Percentiles rank a stretch among this genome's conserved stretches.
phyloP scores from a whole-genome alignment of 495 filamentous ascomycete species.

The Aspergillus nidulans region DNA sequence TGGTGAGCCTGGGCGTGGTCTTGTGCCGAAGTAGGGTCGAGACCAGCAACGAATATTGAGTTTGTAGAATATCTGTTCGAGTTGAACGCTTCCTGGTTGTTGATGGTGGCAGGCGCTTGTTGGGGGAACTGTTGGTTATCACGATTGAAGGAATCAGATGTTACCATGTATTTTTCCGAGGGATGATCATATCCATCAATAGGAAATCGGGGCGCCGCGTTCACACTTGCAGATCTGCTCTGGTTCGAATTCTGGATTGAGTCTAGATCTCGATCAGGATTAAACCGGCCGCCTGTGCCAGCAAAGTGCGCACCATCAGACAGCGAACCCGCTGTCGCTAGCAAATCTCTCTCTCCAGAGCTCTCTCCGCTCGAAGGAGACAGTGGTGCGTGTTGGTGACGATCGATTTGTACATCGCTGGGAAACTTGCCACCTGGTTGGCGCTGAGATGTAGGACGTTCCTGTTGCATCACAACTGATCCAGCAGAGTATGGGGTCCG shows the following conservation, averaged over 20 bases:
- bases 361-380: constrained; percentile 73
- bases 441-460: constrained; percentile 51
- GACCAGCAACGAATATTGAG: constrained; percentile 20
- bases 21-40: constrained; percentile 20
- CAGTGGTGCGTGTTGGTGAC: constrained; percentile 69
- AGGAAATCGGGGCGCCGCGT: constrained; percentile 9
- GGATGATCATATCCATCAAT: constrained; percentile 39
- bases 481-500: constrained; percentile 63
- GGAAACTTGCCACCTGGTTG: constrained; percentile 88
- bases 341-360: constrained; percentile 59
- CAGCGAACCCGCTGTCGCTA: constrained; percentile 51
- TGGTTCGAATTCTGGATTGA: constrained; percentile 5
- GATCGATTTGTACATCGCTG: constrained; percentile 75
- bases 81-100: constrained; percentile 21
- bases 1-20: constrained; percentile 25
- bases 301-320: constrained; percentile 41
- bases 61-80: constrained; percentile 21
- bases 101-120: constrained; percentile 3
- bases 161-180: constrained; percentile 42
- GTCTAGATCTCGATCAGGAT: constrained; percentile 14
- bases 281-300: constrained; percentile 8
- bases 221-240: constrained; percentile 4
- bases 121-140: constrained; percentile 22
- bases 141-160: constrained; percentile 22
- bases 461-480: constrained; percentile 43